Evolutionary conservation across 257 asterid species (phyloP).

Genomic region (Penstemon davidsonii): DNA sequence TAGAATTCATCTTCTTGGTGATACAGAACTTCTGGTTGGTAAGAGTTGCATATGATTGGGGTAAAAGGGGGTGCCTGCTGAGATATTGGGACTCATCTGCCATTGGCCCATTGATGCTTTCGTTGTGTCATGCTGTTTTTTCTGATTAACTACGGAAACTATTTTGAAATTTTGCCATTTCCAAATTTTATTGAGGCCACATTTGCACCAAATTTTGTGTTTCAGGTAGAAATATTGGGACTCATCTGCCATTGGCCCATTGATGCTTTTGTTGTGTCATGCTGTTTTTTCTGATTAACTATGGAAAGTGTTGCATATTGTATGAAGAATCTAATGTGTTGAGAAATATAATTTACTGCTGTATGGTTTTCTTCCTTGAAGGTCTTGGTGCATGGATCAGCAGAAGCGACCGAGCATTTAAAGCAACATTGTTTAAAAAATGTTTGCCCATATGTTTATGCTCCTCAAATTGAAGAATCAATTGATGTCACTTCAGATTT

Average conservation of each 20-base stretch:
- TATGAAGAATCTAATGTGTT: not conserved
- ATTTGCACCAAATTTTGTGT: not conserved
- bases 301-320: constrained; percentile 11
- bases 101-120: not conserved
- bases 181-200: too few species aligned
- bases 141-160: not conserved
- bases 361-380: constrained; percentile 37
- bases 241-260: constrained; percentile 2
- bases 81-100: constrained; percentile 9
- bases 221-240: constrained; percentile 55
- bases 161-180: constrained; percentile 9
- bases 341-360: constrained; percentile 20
- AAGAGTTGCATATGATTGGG: constrained; percentile 12
- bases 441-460: constrained; percentile 87
- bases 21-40: constrained; percentile 8
- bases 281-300: not conserved
- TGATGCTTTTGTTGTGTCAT: not conserved
- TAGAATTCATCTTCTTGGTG: not conserved
- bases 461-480: constrained; percentile 93
- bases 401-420: constrained; percentile 98
- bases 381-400: constrained; percentile 99
- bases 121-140: not conserved
- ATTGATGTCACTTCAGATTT: constrained; percentile 98
- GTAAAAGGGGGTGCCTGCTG: constrained; percentile 11
- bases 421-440: constrained; percentile 82